phyloP scores from a whole-genome alignment of 2,329 filamentous ascomycete species.

The Aureobasidium sp. region DNA sequence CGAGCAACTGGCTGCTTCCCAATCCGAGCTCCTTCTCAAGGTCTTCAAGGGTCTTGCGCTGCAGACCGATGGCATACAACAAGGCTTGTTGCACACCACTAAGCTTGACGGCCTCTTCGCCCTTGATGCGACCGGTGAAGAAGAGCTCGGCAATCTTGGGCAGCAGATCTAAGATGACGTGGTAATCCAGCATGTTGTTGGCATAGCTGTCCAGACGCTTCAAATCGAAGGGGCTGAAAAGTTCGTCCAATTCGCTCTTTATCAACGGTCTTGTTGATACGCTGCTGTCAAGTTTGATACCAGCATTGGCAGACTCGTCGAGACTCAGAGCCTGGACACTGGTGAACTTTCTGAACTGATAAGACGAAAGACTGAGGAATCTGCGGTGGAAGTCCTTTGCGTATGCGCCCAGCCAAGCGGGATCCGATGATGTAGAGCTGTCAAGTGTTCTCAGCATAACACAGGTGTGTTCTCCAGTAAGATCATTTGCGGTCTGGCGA shows the following conservation, averaged over 20 bases:
- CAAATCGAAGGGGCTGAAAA: conserved; percentile 85
- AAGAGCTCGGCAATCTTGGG: conserved; percentile 75
- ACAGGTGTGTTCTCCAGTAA: conserved; percentile 95
- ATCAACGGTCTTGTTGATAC: conserved; percentile 52
- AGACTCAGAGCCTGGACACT: conserved; percentile 75
- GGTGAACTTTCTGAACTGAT: conserved; percentile 81
- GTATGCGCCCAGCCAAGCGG: conserved; percentile 83
- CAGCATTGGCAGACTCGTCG: conserved; percentile 72
- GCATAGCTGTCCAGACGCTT: conserved; percentile 93
- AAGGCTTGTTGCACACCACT: conserved; percentile 80
- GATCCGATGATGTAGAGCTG: conserved; percentile 54
- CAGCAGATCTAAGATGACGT: conserved; percentile 89
- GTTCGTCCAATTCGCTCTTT: conserved; percentile 67
- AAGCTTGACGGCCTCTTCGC: conserved; percentile 53
- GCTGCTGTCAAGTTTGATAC: conserved; percentile 53
- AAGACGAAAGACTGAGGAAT: conserved; percentile 85
- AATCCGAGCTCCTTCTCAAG: conserved; percentile 73
- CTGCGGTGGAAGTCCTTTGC: conserved; percentile 87
- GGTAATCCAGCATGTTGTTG: conserved; percentile 95
- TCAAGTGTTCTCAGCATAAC: conserved; percentile 85
- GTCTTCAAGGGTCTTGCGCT: conserved; percentile 78
- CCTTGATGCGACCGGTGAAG: conserved; percentile 66
- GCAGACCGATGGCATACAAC: conserved; percentile 81
- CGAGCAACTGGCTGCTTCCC: conserved; percentile 70
- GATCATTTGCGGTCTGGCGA: conserved; percentile 87